These are phyloP conservation scores for Leccinum fibrillosum DNA, from an alignment of 768 basidiomycete genomes.

Conservation along the genomic window DNA sequence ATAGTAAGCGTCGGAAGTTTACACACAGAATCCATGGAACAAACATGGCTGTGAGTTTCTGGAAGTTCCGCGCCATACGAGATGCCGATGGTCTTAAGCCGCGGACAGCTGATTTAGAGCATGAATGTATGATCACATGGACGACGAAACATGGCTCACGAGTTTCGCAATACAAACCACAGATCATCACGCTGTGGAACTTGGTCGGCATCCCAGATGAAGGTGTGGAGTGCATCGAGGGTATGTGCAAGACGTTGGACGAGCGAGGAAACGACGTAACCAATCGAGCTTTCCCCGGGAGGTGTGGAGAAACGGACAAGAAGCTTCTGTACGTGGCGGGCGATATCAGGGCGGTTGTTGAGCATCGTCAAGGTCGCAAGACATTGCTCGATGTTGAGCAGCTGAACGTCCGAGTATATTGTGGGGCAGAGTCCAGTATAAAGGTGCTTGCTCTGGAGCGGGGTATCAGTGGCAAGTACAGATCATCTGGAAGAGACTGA, in stretches of 20 bases:
- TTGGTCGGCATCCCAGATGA: conserved; percentile 73
- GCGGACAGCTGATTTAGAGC: conserved; percentile 52
- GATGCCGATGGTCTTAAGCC: conserved; percentile 57
- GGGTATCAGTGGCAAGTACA: conserved; percentile 4
- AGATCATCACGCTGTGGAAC: conserved; percentile 64
- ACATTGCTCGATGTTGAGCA: conserved; percentile 59
- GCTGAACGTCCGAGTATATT: conserved; percentile 56
- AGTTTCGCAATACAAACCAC: conserved; percentile 71
- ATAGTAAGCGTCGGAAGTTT: neutral
- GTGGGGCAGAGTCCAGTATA: conserved; percentile 51
- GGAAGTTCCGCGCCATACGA: conserved; percentile 63
- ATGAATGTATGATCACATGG: neutral
- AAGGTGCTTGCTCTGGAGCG: conserved; percentile 49
- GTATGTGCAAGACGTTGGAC: conserved; percentile 48
- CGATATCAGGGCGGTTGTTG: conserved; percentile 45
- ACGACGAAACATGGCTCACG: conserved; percentile 39
- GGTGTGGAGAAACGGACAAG: conserved; percentile 38
- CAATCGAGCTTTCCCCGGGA: conserved; percentile 22
- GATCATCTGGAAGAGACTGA: conserved; percentile 32
- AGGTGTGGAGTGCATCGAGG: conserved; percentile 63
- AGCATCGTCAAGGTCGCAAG: conserved; percentile 66
- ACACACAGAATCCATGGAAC: conserved; percentile 22
- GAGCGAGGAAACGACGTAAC: conserved; percentile 44
- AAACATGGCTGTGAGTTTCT: conserved; percentile 56
- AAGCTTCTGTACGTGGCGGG: conserved; percentile 66